phyloP scores from a whole-genome alignment of 2,329 filamentous ascomycete species.

The Alternaria triticimaculans region DNA sequence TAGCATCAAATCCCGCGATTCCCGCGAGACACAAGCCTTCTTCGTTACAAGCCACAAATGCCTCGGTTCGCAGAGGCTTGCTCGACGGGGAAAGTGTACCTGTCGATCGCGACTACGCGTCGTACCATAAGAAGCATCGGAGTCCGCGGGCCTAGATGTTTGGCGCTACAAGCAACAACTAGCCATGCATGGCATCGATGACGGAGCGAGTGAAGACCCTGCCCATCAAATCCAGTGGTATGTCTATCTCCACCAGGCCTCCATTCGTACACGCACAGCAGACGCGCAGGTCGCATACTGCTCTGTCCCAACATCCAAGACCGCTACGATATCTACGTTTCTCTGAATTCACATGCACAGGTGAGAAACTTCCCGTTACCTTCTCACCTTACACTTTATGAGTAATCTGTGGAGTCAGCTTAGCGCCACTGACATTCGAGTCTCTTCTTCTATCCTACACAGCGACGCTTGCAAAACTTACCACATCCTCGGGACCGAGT shows the following conservation, averaged over 20 bases:
- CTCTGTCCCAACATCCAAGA: background rate
- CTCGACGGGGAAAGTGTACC: background rate
- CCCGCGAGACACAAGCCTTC: background rate
- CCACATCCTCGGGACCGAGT: background rate
- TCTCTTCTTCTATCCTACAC: background rate
- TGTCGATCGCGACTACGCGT: slow-evolving; percentile 6
- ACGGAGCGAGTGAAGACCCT: background rate
- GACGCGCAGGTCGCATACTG: background rate
- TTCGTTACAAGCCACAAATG: slow-evolving; percentile 4
- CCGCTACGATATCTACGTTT: background rate
- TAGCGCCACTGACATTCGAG: background rate
- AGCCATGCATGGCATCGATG: background rate
- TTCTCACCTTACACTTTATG: background rate
- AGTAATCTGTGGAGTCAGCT: background rate
- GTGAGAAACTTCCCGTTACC: background rate
- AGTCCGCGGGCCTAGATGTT: background rate
- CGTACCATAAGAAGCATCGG: background rate
- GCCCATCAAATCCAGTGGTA: background rate
- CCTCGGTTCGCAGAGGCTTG: background rate
- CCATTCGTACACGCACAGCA: background rate
- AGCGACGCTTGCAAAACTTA: slow-evolving; percentile 1
- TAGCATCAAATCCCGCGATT: background rate
- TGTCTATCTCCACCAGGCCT: background rate
- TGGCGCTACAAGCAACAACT: background rate
- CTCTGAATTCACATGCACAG: background rate